These are phyloP conservation scores for Neopestalotiopsis rosae DNA, from an alignment of 2,329 filamentous ascomycete species.

Conservation along the genomic window DNA sequence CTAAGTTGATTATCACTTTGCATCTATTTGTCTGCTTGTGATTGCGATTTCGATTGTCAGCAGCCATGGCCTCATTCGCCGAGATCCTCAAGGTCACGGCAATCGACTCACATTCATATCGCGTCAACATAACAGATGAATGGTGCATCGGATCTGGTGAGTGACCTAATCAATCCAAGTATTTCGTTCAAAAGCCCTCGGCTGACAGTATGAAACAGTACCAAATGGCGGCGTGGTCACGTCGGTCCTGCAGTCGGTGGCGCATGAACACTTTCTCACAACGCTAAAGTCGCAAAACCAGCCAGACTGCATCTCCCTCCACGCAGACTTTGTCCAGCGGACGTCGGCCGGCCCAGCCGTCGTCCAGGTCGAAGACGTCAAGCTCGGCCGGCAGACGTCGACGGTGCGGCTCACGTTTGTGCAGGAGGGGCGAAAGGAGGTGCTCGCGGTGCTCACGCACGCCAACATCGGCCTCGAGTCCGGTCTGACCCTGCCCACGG, in stretches of 20 bases:
- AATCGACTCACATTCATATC: slow-evolving; percentile 19
- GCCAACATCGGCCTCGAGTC: slow-evolving; percentile 64
- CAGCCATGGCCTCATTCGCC: slow-evolving; percentile 12
- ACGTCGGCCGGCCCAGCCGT: slow-evolving; percentile 34
- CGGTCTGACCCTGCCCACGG: slow-evolving; percentile 56
- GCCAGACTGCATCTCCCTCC: slow-evolving; percentile 35
- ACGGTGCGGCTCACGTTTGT: slow-evolving; percentile 37
- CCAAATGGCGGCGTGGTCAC: slow-evolving; percentile 76
- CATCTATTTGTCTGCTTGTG: not conserved
- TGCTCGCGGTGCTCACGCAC: slow-evolving; percentile 70
- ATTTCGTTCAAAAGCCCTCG: not conserved
- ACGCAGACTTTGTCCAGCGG: slow-evolving; percentile 38
- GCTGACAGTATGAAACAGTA: slow-evolving; percentile 48
- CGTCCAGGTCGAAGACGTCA: slow-evolving; percentile 34
- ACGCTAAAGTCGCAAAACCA: slow-evolving; percentile 36
- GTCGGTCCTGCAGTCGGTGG: slow-evolving; percentile 62
- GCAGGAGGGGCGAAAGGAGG: slow-evolving; percentile 57
- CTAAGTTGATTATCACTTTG: not conserved
- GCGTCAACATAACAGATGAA: slow-evolving; percentile 8
- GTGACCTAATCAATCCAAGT: not conserved
- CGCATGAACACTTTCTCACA: slow-evolving; percentile 35
- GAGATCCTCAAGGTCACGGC: slow-evolving; percentile 10
- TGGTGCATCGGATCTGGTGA: slow-evolving; percentile 20
- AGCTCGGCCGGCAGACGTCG: slow-evolving; percentile 40
- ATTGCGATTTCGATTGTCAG: not conserved